Base-by-base conservation (phyloP, 2,329 filamentous ascomycete genomes). In the Lachnellula hyalina region DNA sequence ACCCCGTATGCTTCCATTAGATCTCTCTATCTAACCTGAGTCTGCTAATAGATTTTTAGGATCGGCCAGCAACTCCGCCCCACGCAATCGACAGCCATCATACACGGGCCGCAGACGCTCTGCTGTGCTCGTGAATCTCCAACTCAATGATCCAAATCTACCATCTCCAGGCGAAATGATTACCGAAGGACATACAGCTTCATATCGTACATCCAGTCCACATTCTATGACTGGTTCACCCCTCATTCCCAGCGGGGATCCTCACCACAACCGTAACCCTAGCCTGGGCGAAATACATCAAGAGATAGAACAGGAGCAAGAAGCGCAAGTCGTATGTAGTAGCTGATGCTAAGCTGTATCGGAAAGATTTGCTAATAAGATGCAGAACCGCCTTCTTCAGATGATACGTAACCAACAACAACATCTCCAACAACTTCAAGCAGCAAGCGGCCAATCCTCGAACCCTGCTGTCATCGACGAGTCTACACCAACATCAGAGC, bases 201-300 rank as follows among this genome's bases (percentile, higher is more conserved):
- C 58, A 63, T 63, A 68, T 58, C 69, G 67, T 19, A 70, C 70
- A 36, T 64, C 68, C 36, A 79, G 77, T 62, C 75, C 77, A 42
- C 75, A 74, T 54, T 72, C 73, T n/a, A 60, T 79, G 4, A 70
- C 78, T 55, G 66, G 74, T 53, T 81, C 79, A 9, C 77, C 80
- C 7, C 68, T 75, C 49, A 63, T 59, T 38, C 42, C 58, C 7
- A 63, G 53, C 41, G 68, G 72, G 35, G 82, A 84, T 61, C 80
- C 83, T 15, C 79, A 83, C 62, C 86, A 88, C 65, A 80, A 83
- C 61, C 78, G 87, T 48, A 74, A 85, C 0, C 86, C 86, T 2
- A 90, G 87, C 67, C 71, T 91, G 58, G 87, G 87, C 17, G 87
- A 90, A 70, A 80, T 91, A 42, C 87, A 91, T 63, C 87, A 91